Evolutionary conservation across 2,329 filamentous ascomycete genomes (phyloP), one percentile per base, ranked within the genome.

Genomic region (Fonsecaea multimorphosa): DNA sequence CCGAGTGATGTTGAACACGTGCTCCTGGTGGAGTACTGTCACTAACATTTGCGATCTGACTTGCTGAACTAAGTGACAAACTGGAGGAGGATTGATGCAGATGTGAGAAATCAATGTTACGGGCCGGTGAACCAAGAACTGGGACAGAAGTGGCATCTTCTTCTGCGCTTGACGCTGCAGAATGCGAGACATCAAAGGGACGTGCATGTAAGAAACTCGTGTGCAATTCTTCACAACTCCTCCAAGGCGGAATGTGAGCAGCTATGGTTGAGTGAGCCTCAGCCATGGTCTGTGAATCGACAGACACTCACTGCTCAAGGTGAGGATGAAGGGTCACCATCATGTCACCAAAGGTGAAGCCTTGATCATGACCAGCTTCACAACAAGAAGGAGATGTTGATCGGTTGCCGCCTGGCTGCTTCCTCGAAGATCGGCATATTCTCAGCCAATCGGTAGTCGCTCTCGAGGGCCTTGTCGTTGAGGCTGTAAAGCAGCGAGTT

Each of bases 371-470:
- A n/a, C n/a, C n/a, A n/a, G n/a, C 16, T 14, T 44, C 38, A 44
- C n/a, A 44, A 44, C 36, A 40, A 40, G 16, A 11, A 24, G 19
- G 44, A 24, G 27, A n/a, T 12, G 19, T 49, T 27, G 9, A 49
- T 12, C 11, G 19, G 44, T 49, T 49, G 44, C 44, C 11, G 44
- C 44, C 12, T 49, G 19, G 27, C 19, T 9, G 44, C 38, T 44
- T 44, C 38, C n/a, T 19, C 9, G n/a, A 19, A 19, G 2, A n/a
- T 22, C 2, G 38, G 19, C 44, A 12, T 5, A 3, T 6, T 22
- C 27, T 14, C 11, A 49, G 22, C 44, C 22, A 49, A 59, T 64
- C 34, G 58, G n/a, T 56, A 27, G 9, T 24, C 9, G n/a, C 36
- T 14, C 1, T 19, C 55, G 7, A 46, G n/a, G 24, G 38, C 11